phyloP scores from a whole-genome alignment of 441 rosid genomes.

The Erodium chrysanthum region DNA sequence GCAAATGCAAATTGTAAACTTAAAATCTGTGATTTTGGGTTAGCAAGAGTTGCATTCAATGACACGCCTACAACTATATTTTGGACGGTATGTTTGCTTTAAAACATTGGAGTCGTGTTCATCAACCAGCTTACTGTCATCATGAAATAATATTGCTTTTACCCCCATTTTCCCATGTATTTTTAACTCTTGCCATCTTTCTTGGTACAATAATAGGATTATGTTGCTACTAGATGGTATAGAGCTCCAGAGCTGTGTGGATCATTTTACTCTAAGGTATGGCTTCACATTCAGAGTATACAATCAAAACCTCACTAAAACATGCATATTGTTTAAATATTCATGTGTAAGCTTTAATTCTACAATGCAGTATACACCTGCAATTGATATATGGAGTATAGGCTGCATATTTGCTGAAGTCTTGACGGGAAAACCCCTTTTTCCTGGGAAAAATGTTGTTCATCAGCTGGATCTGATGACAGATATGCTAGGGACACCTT shows the following conservation, averaged over 20 bases:
- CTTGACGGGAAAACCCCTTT: constrained; percentile 69
- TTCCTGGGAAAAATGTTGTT: constrained; percentile 88
- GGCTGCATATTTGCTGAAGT: constrained; percentile 99
- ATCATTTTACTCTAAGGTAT: constrained; percentile 89
- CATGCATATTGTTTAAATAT: no score
- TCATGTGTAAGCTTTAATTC: no score
- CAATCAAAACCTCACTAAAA: no score
- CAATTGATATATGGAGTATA: constrained; percentile 95
- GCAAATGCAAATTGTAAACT: constrained; percentile 98
- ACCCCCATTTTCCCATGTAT: neutral
- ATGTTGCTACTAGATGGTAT: constrained; percentile 91
- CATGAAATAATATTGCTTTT: neutral
- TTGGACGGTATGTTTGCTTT: constrained; percentile 67
- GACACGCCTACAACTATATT: constrained; percentile 87
- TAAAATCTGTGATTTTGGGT: constrained; percentile 92
- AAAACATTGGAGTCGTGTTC: constrained; percentile 8
- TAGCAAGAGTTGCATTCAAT: constrained; percentile 84
- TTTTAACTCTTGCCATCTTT: constrained; percentile 10
- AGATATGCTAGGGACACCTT: constrained; percentile 86
- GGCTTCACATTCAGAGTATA: neutral
- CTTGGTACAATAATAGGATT: constrained; percentile 41
- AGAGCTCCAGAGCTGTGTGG: constrained; percentile 96
- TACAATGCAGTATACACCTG: constrained; percentile 74
- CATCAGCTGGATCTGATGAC: constrained; percentile 88
- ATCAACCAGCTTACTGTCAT: constrained; percentile 2